Conservation (phyloP, 2,329 filamentous ascomycete genomes). For the Scolecobasidium constrictum region DNA sequence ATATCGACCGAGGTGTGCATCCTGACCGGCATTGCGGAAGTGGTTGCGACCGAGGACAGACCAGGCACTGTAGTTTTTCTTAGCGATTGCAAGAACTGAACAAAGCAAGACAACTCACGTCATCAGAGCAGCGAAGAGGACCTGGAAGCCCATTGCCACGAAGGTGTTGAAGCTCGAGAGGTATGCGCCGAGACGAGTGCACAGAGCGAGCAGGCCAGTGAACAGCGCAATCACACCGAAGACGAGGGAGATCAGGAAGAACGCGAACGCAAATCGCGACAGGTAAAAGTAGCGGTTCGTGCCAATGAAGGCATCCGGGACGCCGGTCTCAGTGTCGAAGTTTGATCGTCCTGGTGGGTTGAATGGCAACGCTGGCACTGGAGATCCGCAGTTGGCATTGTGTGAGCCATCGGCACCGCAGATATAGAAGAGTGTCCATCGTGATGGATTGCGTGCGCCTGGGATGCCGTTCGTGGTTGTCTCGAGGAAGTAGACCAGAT, state of each 20-base stretch:
- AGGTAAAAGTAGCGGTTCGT: slow-evolving; percentile 65
- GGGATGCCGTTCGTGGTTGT: slow-evolving; percentile 68
- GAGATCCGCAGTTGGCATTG: slow-evolving; percentile 49
- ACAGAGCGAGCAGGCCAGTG: slow-evolving; percentile 57
- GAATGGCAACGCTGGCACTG: slow-evolving; percentile 55
- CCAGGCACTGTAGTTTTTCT: slow-evolving; percentile 46
- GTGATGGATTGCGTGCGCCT: slow-evolving; percentile 46
- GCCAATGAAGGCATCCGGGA: slow-evolving; percentile 44
- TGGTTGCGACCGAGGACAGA: slow-evolving; percentile 60
- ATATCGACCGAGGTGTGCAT: slow-evolving; percentile 52
- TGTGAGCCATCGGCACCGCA: slow-evolving; percentile 51
- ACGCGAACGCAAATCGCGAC: slow-evolving; percentile 88
- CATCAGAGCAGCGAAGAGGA: slow-evolving; percentile 59
- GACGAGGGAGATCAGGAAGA: slow-evolving; percentile 75
- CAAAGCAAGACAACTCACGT: slow-evolving; percentile 45
- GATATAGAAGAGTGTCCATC: slow-evolving; percentile 88
- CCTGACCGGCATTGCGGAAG: slow-evolving; percentile 46
- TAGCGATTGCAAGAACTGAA: too few species aligned
- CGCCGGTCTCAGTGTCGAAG: slow-evolving; percentile 44
- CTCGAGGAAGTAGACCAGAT: slow-evolving; percentile 75
- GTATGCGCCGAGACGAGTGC: slow-evolving; percentile 58
- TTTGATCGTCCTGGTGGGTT: slow-evolving; percentile 45
- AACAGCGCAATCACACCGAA: slow-evolving; percentile 62
- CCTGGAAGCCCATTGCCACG: slow-evolving; percentile 58
- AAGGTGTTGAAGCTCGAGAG: slow-evolving; percentile 48